Evolutionary conservation across 768 basidiomycete species (phyloP), one percentile per base, ranked within the genome.

Genomic region (Rhodosporidiobolus odoratus): DNA sequence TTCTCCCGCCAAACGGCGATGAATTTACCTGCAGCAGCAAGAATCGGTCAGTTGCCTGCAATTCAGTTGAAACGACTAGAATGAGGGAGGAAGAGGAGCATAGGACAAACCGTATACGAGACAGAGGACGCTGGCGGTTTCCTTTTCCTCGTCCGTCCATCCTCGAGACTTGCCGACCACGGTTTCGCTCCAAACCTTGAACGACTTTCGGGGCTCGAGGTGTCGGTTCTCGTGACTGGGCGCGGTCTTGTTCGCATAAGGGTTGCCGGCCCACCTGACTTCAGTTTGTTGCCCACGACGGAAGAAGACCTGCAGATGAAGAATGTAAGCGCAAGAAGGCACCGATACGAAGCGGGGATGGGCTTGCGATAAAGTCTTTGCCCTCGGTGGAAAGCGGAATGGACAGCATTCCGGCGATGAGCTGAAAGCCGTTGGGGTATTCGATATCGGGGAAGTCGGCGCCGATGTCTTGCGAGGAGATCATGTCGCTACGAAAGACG

Each of bases 1-100:
- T 90, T 90, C 78, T 91, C 87, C 71, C 90, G 80, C 90, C 90
- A 91, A 12, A 90, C 90, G 76, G 89, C 88, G 71, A 91, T 90
- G 81, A 90, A 91, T 32, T 66, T 71, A 43, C 69, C 66, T 67
- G 53, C 5, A 7, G 12, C 48, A n/a, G 48, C 8, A n/a, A 12
- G n/a, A n/a, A 50, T 50, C 13, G 43, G 48, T 50, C n/a, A 50
- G 12, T 17, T 13, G 7, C 9, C 21, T 50, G 21, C 43, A n/a
- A 85, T 88, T 66, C 23, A n/a, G 15, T 1, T 0, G 32, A 32
- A 1, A 32, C 25, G 10, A 1, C 56, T 62, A 30, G 37, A 58
- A 30, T 37, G 27, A 34, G 23, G 13, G 19, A 43, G 27, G n/a
- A 35, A n/a, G 52, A 35, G 89, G 19, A 89, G 89, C 77, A 87